These are phyloP conservation scores for Blastobotrys robertii DNA, from an alignment of 805 yeast genomes.

Conservation along the genomic window DNA sequence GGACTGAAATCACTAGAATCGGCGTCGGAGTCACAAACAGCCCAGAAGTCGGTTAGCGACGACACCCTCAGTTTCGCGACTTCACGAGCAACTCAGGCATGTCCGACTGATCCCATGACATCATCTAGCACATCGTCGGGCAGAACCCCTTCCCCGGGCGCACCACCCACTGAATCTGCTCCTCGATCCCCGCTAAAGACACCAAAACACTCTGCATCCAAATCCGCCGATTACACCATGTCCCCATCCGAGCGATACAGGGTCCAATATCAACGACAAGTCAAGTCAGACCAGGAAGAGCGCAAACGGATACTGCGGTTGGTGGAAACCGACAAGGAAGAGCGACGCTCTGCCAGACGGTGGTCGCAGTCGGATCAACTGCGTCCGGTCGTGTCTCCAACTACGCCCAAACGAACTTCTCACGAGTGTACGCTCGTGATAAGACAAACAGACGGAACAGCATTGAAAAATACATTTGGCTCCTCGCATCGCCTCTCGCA, in stretches of 20 bases:
- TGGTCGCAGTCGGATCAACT: neutral
- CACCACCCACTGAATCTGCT: too few species aligned
- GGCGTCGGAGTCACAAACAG: too few species aligned
- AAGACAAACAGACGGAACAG: conserved; percentile 57
- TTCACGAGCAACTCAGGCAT: neutral
- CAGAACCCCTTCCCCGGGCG: too few species aligned
- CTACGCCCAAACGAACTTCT: conserved; percentile 5
- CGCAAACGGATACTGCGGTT: conserved; percentile 44
- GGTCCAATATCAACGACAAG: conserved; percentile 5
- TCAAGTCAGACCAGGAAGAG: conserved; percentile 32
- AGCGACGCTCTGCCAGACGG: conserved; percentile 26
- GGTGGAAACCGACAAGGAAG: conserved; percentile 44
- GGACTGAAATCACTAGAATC: too few species aligned
- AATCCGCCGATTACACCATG: too few species aligned
- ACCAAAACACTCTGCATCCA: too few species aligned
- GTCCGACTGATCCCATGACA: too few species aligned
- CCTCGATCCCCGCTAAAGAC: too few species aligned
- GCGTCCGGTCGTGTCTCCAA: neutral
- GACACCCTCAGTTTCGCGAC: neutral
- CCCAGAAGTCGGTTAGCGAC: neutral
- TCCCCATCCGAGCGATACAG: conserved; percentile 5
- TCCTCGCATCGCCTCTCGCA: conserved; percentile 38
- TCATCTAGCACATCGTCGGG: neutral
- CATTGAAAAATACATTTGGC: conserved; percentile 43
- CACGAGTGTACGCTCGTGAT: conserved; percentile 41